These are phyloP conservation scores for Mycena filopes DNA, from an alignment of 768 basidiomycete genomes.

Conservation along the genomic window DNA sequence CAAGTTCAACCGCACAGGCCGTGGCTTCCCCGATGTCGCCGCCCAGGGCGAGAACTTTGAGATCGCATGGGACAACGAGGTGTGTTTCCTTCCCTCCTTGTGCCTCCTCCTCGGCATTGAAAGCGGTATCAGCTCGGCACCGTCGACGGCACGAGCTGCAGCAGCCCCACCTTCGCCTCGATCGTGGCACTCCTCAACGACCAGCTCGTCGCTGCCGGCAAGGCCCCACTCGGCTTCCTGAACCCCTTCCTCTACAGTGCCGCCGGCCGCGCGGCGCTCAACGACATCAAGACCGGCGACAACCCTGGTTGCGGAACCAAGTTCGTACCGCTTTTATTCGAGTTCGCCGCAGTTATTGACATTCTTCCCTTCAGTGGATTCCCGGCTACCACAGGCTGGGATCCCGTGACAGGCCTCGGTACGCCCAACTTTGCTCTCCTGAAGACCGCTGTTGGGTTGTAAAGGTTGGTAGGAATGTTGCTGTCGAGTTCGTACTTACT, in stretches of 20 bases:
- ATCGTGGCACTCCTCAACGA: conserved; percentile 23
- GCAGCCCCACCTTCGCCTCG: conserved; percentile 12
- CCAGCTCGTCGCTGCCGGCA: conserved; percentile 14
- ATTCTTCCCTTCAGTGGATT: conserved; percentile 4
- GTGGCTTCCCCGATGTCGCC: conserved; percentile 17
- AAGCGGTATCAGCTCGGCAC: conserved; percentile 13
- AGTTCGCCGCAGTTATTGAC: not conserved
- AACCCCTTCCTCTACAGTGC: conserved; percentile 29
- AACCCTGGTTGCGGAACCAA: conserved; percentile 25
- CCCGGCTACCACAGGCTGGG: conserved; percentile 8
- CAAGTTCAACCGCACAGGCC: conserved; percentile 43
- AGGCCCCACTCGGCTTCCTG: conserved; percentile 20
- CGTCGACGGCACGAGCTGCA: conserved; percentile 16
- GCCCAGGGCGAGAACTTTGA: conserved; percentile 23
- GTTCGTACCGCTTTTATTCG: not conserved
- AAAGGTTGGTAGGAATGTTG: too few species aligned
- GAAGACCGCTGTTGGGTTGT: conserved; percentile 15
- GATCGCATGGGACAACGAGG: conserved; percentile 14
- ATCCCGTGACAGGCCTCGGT: conserved; percentile 20
- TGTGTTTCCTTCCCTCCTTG: not conserved
- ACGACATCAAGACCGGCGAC: conserved; percentile 13
- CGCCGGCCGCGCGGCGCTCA: conserved; percentile 18
- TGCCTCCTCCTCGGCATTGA: too few species aligned
- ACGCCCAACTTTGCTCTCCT: conserved; percentile 15
- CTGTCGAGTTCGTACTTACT: too few species aligned